Base-by-base conservation (phyloP, 2,329 filamentous ascomycete species). In the Tetracladium maxilliforme region DNA sequence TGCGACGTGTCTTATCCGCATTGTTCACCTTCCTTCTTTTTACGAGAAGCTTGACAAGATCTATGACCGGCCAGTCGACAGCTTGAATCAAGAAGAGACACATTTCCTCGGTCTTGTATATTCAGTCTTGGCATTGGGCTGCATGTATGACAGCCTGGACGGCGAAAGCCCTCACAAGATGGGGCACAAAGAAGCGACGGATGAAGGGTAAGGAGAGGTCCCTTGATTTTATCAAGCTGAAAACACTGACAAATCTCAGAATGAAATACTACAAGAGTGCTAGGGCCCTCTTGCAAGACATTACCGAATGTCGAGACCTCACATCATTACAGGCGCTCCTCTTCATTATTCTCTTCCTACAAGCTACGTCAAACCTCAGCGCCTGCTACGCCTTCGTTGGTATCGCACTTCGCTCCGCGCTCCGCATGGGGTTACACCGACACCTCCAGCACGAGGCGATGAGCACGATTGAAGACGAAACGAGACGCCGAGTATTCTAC, bases 11-110 rank as follows among this genome's bases (percentile, higher is more conserved):
- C 49, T 73, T 2, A 48, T 70, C 13, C 70, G 80, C 19, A 74
- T 87, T 28, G 67, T 92, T 5, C 84, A 94, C 42, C 60, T 79
- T 24, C 86, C 86, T 0, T 70, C 70, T 0, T 94, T 93, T 44
- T 83, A 78, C 51, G 64, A 68, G 30, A 72, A 70, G 39, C 64
- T 93, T 33, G 74, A 93, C 36, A 65, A 65, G 27, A 62, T 94
- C 19, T 94, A 92, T 48, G 69, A 77, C 34, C 70, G 60, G 13
- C 59, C 77, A 2, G 56, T 64, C 7, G 68, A 78, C 13, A 62
- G 59, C 26, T 70, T 70, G 36, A 64, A 61, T 6, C 64, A 68
- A 26, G 68, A 73, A 24, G 76, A 83, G 33, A 66, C 70, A 25
- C 60, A 64, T 15, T 80, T 78, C 30, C 48, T 84, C n/a, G 73